Percentiles rank a stretch among this genome's conserved stretches.
These are phyloP conservation scores for Crotalaria pallida DNA, from an alignment of 306 rosid species.

Conservation along the genomic window DNA sequence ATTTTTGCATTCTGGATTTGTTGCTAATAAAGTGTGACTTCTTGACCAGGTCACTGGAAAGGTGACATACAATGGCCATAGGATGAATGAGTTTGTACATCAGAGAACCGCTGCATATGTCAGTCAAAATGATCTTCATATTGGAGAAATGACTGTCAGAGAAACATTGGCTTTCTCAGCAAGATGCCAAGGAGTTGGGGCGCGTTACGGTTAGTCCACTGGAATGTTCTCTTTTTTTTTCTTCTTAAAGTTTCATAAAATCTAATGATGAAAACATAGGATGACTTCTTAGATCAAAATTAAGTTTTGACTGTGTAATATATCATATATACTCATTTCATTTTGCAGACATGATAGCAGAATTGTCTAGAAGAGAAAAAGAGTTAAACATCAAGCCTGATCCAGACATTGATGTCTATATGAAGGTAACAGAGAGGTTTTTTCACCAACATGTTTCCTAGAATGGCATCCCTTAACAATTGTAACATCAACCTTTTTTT, in stretches of 20 bases:
- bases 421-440: conserved; percentile 37
- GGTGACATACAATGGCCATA: conserved; percentile 48
- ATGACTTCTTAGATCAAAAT: not conserved
- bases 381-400: conserved; percentile 52
- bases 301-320: not conserved
- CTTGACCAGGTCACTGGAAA: conserved; percentile 37
- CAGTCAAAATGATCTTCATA: conserved; percentile 68
- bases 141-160: conserved; percentile 73
- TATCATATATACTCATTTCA: not conserved
- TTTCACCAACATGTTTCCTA: too few species aligned
- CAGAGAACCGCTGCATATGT: conserved; percentile 77
- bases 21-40: not conserved
- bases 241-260: not conserved
- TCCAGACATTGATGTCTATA: conserved; percentile 47
- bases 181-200: conserved; percentile 75
- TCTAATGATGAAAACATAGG: not conserved
- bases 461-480: too few species aligned
- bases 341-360: conserved; percentile 45
- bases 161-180: conserved; percentile 85
- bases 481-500: not conserved
- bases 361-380: conserved; percentile 53
- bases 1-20: not conserved
- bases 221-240: not conserved
- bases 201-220: conserved; percentile 43
- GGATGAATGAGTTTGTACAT: conserved; percentile 67